Base-by-base conservation (phyloP, 176 grass and related monocot genomes). In the Oryza brachyantha region DNA sequence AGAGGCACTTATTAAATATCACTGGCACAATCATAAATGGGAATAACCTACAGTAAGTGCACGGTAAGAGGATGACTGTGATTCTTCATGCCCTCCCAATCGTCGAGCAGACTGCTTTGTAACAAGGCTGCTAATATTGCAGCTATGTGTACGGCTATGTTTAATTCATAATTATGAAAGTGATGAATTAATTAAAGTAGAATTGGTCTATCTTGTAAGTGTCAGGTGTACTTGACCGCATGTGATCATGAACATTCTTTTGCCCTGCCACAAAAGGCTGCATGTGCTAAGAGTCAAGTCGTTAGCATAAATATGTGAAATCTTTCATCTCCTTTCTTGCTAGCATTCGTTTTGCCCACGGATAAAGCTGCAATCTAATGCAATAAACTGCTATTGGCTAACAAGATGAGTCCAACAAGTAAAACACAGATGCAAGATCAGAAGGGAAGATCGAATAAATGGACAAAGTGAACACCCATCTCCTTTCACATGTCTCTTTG, bases 351-450 rank as follows among this genome's bases (percentile, higher is more conserved):
- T 55, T 77, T 87, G 66, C 45, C 46, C 43, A 59, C 13, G 21
- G 26, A n/a, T n/a, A 57, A 87, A 82, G 41, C 57, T 82, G 72
- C 57, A 55, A 57, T 64, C 42, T 64, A 64, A 57, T 75, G 75
- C 54, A 77, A 65, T 83, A 83, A 82, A 72, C 58, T 50, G 45
- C 85, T 57, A 72, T 48, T 43, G 55, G 19, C 64, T 77, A 77
- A 45, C 79, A 77, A 59, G 22, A 59, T 35, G 25, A 28, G 1
- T 60, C 73, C 79, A 72, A 73, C 27, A 87, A 65, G 27, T 55
- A 55, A 55, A 55, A 55, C 52, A 50, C 3, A 7, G 19, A 22
- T 42, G 27, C 1, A 34, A 26, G 29, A 17, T 10, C 46, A 34
- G 9, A 3, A 32, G 31, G 31, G 31, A 32, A 32, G 11, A 25